Conservation (phyloP, 495 filamentous ascomycete genomes). For the Podospora comata region DNA sequence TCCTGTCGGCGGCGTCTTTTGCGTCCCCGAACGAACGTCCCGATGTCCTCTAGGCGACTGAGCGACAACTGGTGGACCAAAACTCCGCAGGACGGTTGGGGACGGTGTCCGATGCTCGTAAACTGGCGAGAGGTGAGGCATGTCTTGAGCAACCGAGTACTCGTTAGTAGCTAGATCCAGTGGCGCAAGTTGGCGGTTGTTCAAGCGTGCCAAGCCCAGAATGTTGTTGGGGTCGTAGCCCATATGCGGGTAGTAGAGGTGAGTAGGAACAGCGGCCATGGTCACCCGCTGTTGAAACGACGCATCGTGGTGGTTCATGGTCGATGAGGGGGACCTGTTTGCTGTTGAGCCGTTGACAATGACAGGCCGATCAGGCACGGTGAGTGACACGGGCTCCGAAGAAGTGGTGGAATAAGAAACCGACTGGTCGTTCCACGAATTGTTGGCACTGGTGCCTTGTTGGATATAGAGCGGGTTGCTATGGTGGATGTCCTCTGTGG, state of each 20-base stretch:
- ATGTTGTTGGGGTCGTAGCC: constrained; percentile 22
- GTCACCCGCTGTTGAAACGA: constrained; percentile 35
- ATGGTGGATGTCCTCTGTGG: constrained; percentile 30
- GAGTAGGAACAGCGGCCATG: constrained; percentile 21
- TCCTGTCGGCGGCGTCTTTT: constrained; percentile 24
- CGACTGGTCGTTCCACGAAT: constrained; percentile 25
- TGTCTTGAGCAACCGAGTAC: constrained; percentile 33
- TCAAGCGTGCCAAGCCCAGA: constrained; percentile 29
- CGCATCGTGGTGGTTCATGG: constrained; percentile 21
- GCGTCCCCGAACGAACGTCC: constrained; percentile 19
- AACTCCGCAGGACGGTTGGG: constrained; percentile 41
- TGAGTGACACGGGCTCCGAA: constrained; percentile 24
- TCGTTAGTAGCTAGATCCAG: constrained; percentile 46
- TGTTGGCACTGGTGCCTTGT: constrained; percentile 29
- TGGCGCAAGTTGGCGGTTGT: constrained; percentile 41
- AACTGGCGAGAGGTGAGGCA: constrained; percentile 52
- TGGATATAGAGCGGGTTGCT: constrained; percentile 41
- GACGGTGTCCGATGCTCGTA: constrained; percentile 54
- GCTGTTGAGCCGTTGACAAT: constrained; percentile 50
- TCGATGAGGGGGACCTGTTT: constrained; percentile 24
- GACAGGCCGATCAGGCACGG: constrained; percentile 40
- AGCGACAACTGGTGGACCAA: constrained; percentile 28
- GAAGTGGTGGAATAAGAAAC: constrained; percentile 2
- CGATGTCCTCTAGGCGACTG: constrained; percentile 15
- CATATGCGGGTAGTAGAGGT: constrained; percentile 23